Evolutionary conservation across 2,329 filamentous ascomycete genomes (phyloP).

Genomic region (Claviceps digitariae): DNA sequence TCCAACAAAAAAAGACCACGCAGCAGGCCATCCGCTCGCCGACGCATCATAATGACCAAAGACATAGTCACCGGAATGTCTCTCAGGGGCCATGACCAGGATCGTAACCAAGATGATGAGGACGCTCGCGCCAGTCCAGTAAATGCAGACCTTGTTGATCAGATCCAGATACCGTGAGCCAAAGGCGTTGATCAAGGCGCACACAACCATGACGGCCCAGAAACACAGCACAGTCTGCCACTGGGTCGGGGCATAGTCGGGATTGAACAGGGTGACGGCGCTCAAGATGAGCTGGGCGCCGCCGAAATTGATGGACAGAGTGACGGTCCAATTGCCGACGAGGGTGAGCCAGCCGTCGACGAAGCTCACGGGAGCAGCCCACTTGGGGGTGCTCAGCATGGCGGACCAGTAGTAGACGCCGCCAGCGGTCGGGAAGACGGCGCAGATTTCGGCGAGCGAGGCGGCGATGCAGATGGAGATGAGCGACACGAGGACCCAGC

Average conservation of each 20-base stretch:
- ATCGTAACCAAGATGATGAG: constrained; percentile 57
- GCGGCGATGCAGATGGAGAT: constrained; percentile 61
- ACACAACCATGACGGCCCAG: constrained; percentile 49
- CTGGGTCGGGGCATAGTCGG: constrained; percentile 41
- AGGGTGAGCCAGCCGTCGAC: constrained; percentile 63
- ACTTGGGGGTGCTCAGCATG: constrained; percentile 45
- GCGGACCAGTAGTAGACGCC: constrained; percentile 66
- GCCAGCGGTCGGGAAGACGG: constrained; percentile 47
- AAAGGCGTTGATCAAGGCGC: constrained; percentile 56
- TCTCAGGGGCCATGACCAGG: constrained; percentile 49
- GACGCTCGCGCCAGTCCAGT: constrained; percentile 60
- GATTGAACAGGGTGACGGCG: constrained; percentile 51
- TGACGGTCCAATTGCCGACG: constrained; percentile 58
- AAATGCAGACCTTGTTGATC: constrained; percentile 58
- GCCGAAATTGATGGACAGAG: constrained; percentile 57
- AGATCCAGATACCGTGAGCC: constrained; percentile 43
- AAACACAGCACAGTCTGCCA: constrained; percentile 71
- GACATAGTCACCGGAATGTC: constrained; percentile 50
- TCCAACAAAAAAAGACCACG: constrained; percentile 44
- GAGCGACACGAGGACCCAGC: constrained; percentile 46
- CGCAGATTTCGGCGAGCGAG: constrained; percentile 59
- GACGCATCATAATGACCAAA: constrained; percentile 56
- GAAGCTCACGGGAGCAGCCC: constrained; percentile 53
- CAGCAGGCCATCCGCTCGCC: constrained; percentile 55
- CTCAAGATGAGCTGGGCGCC: constrained; percentile 56